Base-by-base conservation (phyloP, 257 asterid genomes). In the Verbascum thapsus region DNA sequence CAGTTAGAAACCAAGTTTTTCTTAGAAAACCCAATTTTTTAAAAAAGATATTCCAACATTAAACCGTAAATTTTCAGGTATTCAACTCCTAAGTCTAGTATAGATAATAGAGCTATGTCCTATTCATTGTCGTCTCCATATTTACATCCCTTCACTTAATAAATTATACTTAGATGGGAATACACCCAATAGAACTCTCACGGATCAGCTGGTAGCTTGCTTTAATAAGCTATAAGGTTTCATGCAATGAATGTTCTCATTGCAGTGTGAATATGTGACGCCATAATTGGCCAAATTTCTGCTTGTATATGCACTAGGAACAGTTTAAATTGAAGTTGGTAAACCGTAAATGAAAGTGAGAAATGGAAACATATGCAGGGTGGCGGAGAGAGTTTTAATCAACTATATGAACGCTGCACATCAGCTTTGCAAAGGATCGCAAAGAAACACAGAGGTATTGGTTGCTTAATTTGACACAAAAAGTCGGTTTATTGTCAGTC, bases 351-450 rank as follows among this genome's bases (percentile, higher is more conserved):
- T n/a, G n/a, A 9, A 23, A 44, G n/a, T 10, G 38, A 42, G 38
- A 10, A 2, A 26, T 26, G 32, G 32, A 26, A 34, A 52, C 52
- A 50, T 63, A 40, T 80, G 71, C 83, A 91, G 98, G 96, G 98
- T 61, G 97, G 98, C 58, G 98, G 98, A 45, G 97, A 92, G 86
- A 92, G 98, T 73, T 70, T 75, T 4, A 84, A 80, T 72, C 97
- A 92, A 69, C 86, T 92, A 19, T 82, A 74, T 49, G 71, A 79
- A 18, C 97, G 96, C 37, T 76, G 88, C 81, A 82, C 96, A n/a
- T 78, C 74, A 38, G 72, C 87, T 26, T 26, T 92, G 71, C 83
- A 80, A 58, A 80, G 81, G 69, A 87, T 92, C 23, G 91, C 95
- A 2, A 64, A 72, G 73, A 74, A 80, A 58, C 94, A 87, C 74